phyloP scores from a whole-genome alignment of 805 yeast species.

The Kluyveromyces nonfermentans region DNA sequence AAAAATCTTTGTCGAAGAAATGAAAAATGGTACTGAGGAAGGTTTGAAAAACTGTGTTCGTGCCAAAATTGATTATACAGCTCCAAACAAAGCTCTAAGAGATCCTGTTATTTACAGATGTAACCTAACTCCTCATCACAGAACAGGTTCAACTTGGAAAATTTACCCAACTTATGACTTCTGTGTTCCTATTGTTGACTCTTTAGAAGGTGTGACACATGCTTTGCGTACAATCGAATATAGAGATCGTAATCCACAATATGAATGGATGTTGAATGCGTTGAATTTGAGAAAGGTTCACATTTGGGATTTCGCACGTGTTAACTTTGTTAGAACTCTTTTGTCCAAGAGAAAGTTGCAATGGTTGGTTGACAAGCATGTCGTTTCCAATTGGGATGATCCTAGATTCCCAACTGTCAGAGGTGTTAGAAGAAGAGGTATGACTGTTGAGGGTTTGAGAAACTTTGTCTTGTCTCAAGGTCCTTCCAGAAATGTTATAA shows the following conservation, averaged over 20 bases:
- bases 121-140: slow-evolving; percentile 94
- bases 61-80: slow-evolving; percentile 91
- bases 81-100: slow-evolving; percentile 88
- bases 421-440: slow-evolving; percentile 99
- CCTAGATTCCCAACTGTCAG: slow-evolving; percentile 99
- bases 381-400: slow-evolving; percentile 94
- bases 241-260: slow-evolving; percentile 97
- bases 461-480: slow-evolving; percentile 93
- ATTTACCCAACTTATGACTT: slow-evolving; percentile 97
- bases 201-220: slow-evolving; percentile 95
- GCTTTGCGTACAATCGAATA: slow-evolving; percentile 97
- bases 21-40: slow-evolving; percentile 88
- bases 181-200: slow-evolving; percentile 95
- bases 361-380: slow-evolving; percentile 93
- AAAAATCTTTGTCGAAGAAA: slow-evolving; percentile 75
- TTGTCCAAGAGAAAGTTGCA: slow-evolving; percentile 95
- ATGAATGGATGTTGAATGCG: slow-evolving; percentile 88
- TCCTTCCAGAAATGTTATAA: slow-evolving; percentile 93
- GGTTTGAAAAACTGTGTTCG: slow-evolving; percentile 90
- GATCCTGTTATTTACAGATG: slow-evolving; percentile 98
- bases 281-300: slow-evolving; percentile 82
- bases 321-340: slow-evolving; percentile 91
- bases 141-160: slow-evolving; percentile 91
- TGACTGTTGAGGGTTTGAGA: slow-evolving; percentile 96
- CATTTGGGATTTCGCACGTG: slow-evolving; percentile 97